Conservation (phyloP, 2,329 filamentous ascomycete species). For the Microthyrium microscopicum region DNA sequence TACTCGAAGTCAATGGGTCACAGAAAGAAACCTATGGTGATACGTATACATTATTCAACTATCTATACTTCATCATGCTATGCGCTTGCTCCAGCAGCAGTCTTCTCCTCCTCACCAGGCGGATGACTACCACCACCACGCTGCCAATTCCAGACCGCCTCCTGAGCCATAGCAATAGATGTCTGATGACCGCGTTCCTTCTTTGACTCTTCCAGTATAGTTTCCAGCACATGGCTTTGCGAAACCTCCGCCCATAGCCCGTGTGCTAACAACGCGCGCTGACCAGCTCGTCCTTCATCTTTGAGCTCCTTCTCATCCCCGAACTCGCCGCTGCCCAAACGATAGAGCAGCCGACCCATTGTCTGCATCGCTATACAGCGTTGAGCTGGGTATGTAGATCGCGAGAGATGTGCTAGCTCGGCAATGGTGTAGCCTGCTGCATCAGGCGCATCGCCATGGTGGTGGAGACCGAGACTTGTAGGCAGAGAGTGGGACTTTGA, state of each 20-base stretch:
- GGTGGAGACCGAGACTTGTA: slow-evolving; percentile 66
- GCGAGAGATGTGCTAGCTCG: slow-evolving; percentile 64
- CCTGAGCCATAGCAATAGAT: slow-evolving; percentile 67
- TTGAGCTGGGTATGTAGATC: slow-evolving; percentile 72
- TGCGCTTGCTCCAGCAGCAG: too few species aligned
- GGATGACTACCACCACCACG: slow-evolving; percentile 48
- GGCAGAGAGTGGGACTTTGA: slow-evolving; percentile 57
- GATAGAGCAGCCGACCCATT: slow-evolving; percentile 67
- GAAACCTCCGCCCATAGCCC: slow-evolving; percentile 74
- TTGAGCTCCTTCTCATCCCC: slow-evolving; percentile 32
- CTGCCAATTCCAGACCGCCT: slow-evolving; percentile 80
- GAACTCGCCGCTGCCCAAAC: slow-evolving; percentile 59
- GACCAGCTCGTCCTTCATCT: slow-evolving; percentile 30
- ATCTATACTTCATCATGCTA: too few species aligned
- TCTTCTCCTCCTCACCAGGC: too few species aligned
- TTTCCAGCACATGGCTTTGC: slow-evolving; percentile 59
- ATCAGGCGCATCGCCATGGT: slow-evolving; percentile 83
- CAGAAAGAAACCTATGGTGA: too few species aligned
- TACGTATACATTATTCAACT: too few species aligned
- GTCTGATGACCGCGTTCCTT: slow-evolving; percentile 56
- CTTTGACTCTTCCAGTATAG: slow-evolving; percentile 57
- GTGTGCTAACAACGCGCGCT: slow-evolving; percentile 37
- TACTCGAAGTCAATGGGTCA: too few species aligned
- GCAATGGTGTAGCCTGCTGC: slow-evolving; percentile 86
- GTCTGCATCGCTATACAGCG: slow-evolving; percentile 86